Conservation (phyloP, 2,329 filamentous ascomycete genomes). For the Microsporum audouinii region DNA sequence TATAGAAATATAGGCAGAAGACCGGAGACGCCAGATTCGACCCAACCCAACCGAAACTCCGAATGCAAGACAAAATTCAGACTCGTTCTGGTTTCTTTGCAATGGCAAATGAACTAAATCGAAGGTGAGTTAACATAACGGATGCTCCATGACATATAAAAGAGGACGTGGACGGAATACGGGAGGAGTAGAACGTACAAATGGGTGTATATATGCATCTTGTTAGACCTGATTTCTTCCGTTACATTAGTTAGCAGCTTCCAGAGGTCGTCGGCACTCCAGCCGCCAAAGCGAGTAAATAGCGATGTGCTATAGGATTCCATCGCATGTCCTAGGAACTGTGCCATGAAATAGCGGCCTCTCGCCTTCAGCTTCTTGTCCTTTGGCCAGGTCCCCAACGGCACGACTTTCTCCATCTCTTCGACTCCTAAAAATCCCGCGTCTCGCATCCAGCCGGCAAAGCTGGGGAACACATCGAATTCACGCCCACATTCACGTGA, state of each 20-base stretch:
- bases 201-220: constrained; percentile 21
- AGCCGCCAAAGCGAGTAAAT: constrained; percentile 20
- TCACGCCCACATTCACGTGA: constrained; percentile 7
- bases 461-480: constrained; percentile 11
- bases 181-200: constrained; percentile 15
- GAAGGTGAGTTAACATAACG: not conserved
- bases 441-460: constrained; percentile 7
- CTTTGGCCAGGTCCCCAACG: constrained; percentile 15
- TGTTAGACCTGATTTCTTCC: constrained; percentile 20
- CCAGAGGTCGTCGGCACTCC: constrained; percentile 17
- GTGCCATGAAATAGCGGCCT: constrained; percentile 18
- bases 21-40: too few relatives aligned
- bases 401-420: constrained; percentile 10
- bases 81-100: not conserved
- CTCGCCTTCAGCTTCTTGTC: constrained; percentile 13
- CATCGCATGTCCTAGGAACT: constrained; percentile 19
- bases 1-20: not conserved
- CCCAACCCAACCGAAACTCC: not conserved
- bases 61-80: not conserved
- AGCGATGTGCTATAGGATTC: constrained; percentile 21
- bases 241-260: constrained; percentile 17
- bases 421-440: constrained; percentile 12
- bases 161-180: not conserved
- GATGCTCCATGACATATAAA: not conserved
- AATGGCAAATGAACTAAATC: constrained; percentile 2